Evolutionary conservation across 345 rosid genomes (phyloP).

Genomic region (Lagerstroemia speciosa): DNA sequence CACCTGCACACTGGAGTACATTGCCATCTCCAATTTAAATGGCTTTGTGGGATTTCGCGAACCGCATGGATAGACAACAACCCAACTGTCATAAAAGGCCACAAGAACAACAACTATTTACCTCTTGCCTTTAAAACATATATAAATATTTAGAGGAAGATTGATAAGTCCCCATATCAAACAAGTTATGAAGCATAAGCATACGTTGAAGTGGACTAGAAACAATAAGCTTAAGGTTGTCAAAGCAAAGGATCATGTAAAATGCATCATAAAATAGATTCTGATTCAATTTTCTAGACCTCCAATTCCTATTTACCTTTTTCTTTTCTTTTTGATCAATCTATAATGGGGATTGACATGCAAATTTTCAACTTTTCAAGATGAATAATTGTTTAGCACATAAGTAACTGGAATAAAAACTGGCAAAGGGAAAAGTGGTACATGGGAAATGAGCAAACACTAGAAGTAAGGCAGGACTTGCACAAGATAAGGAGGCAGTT

Average conservation of each 20-base stretch:
- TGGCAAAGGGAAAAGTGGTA: not conserved
- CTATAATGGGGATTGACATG: not conserved
- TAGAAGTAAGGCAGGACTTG: not conserved
- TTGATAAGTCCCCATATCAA: not conserved
- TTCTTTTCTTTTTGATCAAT: not conserved
- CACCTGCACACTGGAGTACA: constrained; percentile 71
- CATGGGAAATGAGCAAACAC: not conserved
- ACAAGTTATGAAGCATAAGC: not conserved
- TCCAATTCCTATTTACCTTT: not conserved
- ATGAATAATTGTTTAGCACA: not conserved
- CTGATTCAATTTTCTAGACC: not conserved
- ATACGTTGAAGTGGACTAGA: not conserved
- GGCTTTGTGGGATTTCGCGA: constrained; percentile 58
- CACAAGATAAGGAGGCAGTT: not conserved
- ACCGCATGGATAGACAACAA: constrained; percentile 73
- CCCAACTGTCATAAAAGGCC: constrained; percentile 61
- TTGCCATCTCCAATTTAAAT: constrained; percentile 82
- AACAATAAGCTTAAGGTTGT: not conserved
- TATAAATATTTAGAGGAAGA: not conserved
- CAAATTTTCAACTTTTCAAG: not conserved
- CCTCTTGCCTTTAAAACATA: not conserved
- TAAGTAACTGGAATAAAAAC: not conserved
- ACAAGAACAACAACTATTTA: not conserved
- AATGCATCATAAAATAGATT: not conserved
- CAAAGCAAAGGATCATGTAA: not conserved